A percentile compares a stretch with the other conserved stretches of the same genome.
phyloP scores from a whole-genome alignment of 371 early-diverging fungal species.

The Apophysomyces variabilis region DNA sequence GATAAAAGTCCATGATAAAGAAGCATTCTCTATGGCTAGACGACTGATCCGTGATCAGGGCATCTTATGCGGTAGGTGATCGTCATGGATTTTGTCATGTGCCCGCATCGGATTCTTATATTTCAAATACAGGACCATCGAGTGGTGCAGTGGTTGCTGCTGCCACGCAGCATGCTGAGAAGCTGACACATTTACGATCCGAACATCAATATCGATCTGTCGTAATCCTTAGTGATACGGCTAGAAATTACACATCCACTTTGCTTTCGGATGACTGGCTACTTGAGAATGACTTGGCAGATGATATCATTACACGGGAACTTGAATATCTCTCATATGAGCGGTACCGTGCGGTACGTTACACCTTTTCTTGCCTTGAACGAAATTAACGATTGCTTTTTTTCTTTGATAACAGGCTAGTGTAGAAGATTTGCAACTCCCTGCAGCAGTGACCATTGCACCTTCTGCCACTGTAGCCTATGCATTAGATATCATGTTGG shows the following conservation, averaged over 20 bases:
- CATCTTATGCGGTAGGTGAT: conserved; percentile 60
- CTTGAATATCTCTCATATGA: conserved; percentile 64
- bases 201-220: conserved; percentile 41
- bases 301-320: conserved; percentile 62
- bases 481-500: conserved; percentile 80
- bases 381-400: neutral
- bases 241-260: conserved; percentile 70
- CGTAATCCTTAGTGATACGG: conserved; percentile 74
- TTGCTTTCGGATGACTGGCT: conserved; percentile 80
- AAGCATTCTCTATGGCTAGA: conserved; percentile 75
- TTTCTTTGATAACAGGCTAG: conserved; percentile 47
- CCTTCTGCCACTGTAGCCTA: conserved; percentile 58
- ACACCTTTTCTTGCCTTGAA: too few species aligned
- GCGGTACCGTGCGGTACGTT: conserved; percentile 68
- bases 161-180: conserved; percentile 54
- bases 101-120: neutral
- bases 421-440: conserved; percentile 87
- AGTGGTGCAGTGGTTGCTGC: conserved; percentile 79
- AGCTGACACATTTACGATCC: conserved; percentile 29
- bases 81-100: neutral
- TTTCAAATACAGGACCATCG: conserved; percentile 54
- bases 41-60: conserved; percentile 72
- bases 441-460: conserved; percentile 77
- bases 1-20: conserved; percentile 73
- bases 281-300: conserved; percentile 74